phyloP scores from a whole-genome alignment of 2,329 filamentous ascomycete genomes.

The Harringtonia aguacate region DNA sequence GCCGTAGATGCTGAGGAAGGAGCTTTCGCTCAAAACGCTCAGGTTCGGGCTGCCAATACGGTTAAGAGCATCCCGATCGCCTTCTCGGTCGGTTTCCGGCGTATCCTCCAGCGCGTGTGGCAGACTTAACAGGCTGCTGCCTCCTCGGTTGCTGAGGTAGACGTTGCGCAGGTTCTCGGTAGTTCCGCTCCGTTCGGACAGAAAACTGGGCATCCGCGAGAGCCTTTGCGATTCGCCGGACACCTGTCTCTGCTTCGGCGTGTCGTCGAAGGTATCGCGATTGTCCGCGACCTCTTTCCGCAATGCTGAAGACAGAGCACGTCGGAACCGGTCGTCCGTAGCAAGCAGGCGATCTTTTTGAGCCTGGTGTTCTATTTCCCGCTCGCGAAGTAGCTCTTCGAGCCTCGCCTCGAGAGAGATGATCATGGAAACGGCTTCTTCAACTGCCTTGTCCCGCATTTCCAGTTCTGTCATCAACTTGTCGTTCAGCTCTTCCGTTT shows the following conservation, averaged over 20 bases:
- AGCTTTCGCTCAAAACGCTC: conserved; percentile 57
- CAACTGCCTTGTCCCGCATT: conserved; percentile 58
- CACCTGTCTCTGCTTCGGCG: conserved; percentile 14
- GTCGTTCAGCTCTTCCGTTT: conserved; percentile 47
- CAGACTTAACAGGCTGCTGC: conserved; percentile 35
- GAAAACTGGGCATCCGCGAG: conserved; percentile 52
- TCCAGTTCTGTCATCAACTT: conserved; percentile 50
- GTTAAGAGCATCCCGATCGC: conserved; percentile 21
- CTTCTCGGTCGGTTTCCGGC: conserved; percentile 17
- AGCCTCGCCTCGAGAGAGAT: conserved; percentile 51
- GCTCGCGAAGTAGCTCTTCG: conserved; percentile 41
- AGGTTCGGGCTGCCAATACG: conserved; percentile 46
- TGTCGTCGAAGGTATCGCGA: conserved; percentile 3
- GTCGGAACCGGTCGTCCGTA: conserved; percentile 16
- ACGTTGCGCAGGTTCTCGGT: conserved; percentile 52
- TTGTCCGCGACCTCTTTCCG: not conserved
- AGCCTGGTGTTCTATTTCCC: conserved; percentile 40
- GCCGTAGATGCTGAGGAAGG: conserved; percentile 55
- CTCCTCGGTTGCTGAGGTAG: conserved; percentile 36
- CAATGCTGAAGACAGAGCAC: conserved; percentile 11
- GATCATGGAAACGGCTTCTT: conserved; percentile 62
- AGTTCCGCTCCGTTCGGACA: conserved; percentile 47
- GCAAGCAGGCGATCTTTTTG: conserved; percentile 24
- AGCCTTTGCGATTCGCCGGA: conserved; percentile 27
- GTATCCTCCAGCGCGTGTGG: conserved; percentile 34